Base-by-base conservation (phyloP, 257 asterid species). In the Solanum sparsipilum region DNA sequence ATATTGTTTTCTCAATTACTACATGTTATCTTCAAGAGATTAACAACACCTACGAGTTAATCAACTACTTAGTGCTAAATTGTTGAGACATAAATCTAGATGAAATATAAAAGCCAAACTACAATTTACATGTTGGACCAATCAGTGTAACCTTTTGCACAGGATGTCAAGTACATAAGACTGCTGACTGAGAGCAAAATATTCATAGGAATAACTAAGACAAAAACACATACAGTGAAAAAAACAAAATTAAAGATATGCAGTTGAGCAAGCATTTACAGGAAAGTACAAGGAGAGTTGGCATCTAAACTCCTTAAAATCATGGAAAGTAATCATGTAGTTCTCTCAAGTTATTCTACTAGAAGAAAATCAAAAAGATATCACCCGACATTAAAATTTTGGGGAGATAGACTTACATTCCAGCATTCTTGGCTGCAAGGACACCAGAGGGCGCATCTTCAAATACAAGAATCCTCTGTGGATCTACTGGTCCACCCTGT, bases 391-490 rank as follows among this genome's bases (percentile, higher is more conserved):
- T 39, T 10, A 27, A 67, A 85, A 39, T 23, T 21, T 31, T 20
- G 23, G 67, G 67, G 52, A 0, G 48, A 71, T 60, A 79, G 84
- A 91, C 99, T 90, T 91, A 96, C 99, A 96, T 96, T 88, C 96
- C 96, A 88, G 97, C 98, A 90, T 94, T 97, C 92, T 94, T 97
- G 44, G 99, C 99, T 89, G 98, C 99, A 67, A 86, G 94, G 90
- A 95, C 96, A 46, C 99, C 99, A 21, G 96, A 89, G 38, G 99
- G 99, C 23, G 99, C 98, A 92, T 97, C 99, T 92, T 97, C 99
- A 87, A 97, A 97, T 86, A 97, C 99, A 89, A 97, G 98, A 89
- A 93, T 91, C 58, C 92, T 93, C n/a, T 23, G 60, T 58, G 95
- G 93, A 89, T 94, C 94, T 68, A 94, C 86, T n/a, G 95, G 91